These are phyloP conservation scores for Aspergillus tanneri DNA, from an alignment of 2,329 filamentous ascomycete genomes.

Conservation along the genomic window DNA sequence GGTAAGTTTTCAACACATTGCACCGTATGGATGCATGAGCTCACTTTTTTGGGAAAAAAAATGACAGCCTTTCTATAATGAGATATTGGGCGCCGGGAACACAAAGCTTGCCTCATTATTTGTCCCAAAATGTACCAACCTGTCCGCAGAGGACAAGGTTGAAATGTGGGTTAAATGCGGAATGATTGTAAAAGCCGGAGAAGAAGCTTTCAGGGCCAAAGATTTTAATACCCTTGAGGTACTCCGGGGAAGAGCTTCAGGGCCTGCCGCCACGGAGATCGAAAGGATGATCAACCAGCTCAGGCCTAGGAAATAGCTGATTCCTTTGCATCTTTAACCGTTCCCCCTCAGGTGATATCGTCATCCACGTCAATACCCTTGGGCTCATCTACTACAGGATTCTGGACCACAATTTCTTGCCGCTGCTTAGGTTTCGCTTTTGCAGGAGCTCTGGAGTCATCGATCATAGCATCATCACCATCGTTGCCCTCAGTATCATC, in stretches of 20 bases:
- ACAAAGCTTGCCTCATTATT: slow-evolving; percentile 79
- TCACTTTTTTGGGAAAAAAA: no score
- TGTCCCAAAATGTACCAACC: slow-evolving; percentile 77
- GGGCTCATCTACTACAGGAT: slow-evolving; percentile 26
- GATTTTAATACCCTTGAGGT: slow-evolving; percentile 73
- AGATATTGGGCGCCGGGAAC: slow-evolving; percentile 84
- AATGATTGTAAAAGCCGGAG: slow-evolving; percentile 80
- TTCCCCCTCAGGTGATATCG: slow-evolving; percentile 43
- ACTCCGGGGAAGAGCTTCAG: slow-evolving; percentile 71
- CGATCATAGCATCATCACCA: slow-evolving; percentile 34
- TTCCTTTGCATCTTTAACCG: slow-evolving; percentile 7
- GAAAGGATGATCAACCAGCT: slow-evolving; percentile 69
- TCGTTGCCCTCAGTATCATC: slow-evolving; percentile 51
- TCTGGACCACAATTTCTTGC: slow-evolving; percentile 12
- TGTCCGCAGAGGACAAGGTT: slow-evolving; percentile 68
- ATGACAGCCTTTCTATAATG: slow-evolving; percentile 83
- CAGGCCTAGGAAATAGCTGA: slow-evolving; percentile 44
- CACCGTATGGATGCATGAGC: slow-evolving; percentile 20
- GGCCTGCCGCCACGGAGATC: slow-evolving; percentile 71
- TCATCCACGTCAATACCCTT: slow-evolving; percentile 40
- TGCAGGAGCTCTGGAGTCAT: slow-evolving; percentile 27
- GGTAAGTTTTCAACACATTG: slow-evolving; percentile 52
- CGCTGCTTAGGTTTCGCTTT: slow-evolving; percentile 21
- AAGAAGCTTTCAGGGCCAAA: slow-evolving; percentile 82
- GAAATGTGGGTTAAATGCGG: slow-evolving; percentile 98